Base-by-base conservation (phyloP, 345 rosid genomes). In the Cardamine resedifolia region DNA sequence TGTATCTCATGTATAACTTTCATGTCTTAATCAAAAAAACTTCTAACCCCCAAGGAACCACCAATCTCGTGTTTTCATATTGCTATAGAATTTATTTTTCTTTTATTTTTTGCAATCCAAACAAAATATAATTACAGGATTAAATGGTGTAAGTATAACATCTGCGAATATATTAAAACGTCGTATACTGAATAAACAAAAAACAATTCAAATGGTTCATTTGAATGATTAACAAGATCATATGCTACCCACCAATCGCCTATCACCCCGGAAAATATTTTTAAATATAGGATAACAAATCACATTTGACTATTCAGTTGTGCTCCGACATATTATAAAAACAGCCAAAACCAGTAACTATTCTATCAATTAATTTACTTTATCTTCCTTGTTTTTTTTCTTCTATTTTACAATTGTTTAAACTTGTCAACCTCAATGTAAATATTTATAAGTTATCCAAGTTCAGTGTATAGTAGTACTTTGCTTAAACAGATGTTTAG, bases 241-340 rank as follows among this genome's bases (percentile, higher is more conserved):
- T 76, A 47, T 76, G 75, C 60, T 55, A 56, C 66, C 61, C 75
- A 76, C 79, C 66, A 55, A 45, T 76, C 26, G 19, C 58, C 50
- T 50, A 75, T 60, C 9, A 53, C 69, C 68, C 50, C 44, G 14
- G 20, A 16, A 59, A 3, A 12, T 11, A 30, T 59, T 10, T 41
- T 41, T 4, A 5, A 66, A 26, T 36, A 60, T n/a, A 66, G 6
- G 38, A 60, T 50, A 44, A 30, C 68, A 74, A 49, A 66, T 50
- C 56, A 10, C 63, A 53, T 59, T 74, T 74, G 73, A 74, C 78
- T 51, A 74, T 49, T 43, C 28, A 2, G 50, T 23, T 49, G 34
- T 14, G 52, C 41, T 34, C 9, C 65, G 6, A 26, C 23, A 24
- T 65, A 49, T 58, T 38, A 66, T 47, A 10, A 64, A 51, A 64